phyloP scores from a whole-genome alignment of 495 filamentous ascomycete species.

The Penicillium paxilli region DNA sequence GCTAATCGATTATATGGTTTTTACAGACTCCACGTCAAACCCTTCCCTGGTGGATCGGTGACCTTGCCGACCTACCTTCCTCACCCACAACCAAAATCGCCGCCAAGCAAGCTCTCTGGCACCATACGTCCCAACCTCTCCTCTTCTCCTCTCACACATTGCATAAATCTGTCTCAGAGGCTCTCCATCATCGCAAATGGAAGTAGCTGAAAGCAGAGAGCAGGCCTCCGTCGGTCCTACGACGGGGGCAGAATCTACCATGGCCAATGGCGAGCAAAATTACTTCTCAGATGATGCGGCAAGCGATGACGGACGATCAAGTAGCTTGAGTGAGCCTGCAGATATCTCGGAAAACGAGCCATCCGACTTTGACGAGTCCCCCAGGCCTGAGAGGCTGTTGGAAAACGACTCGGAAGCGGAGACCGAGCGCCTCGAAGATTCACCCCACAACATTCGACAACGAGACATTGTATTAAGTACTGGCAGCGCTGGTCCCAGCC shows the following conservation, averaged over 20 bases:
- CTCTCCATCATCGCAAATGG: conserved; percentile 29
- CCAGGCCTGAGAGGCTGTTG: conserved; percentile 37
- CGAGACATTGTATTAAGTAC: conserved; percentile 61
- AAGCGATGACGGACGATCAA: conserved; percentile 53
- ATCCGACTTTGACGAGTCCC: conserved; percentile 53
- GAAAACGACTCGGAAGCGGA: conserved; percentile 96
- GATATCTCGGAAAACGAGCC: conserved; percentile 65
- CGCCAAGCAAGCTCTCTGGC: conserved; percentile 12
- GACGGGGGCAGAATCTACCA: conserved; percentile 32
- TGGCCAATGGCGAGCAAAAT: conserved; percentile 42
- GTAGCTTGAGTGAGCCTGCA: conserved; percentile 90
- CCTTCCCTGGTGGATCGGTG: conserved; percentile 14
- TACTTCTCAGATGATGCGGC: conserved; percentile 39
- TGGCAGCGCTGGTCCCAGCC: conserved; percentile 56
- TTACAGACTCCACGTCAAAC: conserved; percentile 15
- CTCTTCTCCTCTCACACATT: conserved; percentile 1
- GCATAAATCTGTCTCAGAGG: not conserved
- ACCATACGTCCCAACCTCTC: conserved; percentile 1
- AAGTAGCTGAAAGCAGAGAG: conserved; percentile 44
- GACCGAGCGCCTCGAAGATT: conserved; percentile 90
- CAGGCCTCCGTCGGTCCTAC: conserved; percentile 35
- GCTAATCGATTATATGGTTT: conserved; percentile 21
- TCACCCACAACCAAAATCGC: conserved; percentile 20
- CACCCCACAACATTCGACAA: conserved; percentile 72
- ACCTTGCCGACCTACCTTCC: conserved; percentile 18